Base-by-base conservation (phyloP, 139 green algal species). In the Chlamydomonas schloesseri region DNA sequence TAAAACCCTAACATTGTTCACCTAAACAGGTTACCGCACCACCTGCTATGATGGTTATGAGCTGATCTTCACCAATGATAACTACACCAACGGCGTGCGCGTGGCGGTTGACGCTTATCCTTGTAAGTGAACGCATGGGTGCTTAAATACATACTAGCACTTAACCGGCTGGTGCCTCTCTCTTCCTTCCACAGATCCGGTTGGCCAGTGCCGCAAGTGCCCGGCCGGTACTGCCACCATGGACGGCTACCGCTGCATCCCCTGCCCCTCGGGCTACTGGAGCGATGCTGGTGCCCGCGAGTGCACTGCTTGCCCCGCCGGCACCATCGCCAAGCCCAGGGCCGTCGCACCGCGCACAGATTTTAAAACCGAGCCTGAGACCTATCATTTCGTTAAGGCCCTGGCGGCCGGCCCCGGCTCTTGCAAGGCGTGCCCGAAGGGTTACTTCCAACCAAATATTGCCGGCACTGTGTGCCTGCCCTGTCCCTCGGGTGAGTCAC, bases 21-120 rank as follows among this genome's bases (percentile, higher is more conserved):
- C 21, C 53, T 10, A 14, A 14, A 47, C 79, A 85, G 79, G n/a
- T 18, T 85, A 77, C 53, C 65, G 67, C 46, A 36, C 76, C 17
- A 76, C 65, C 29, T 85, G 79, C 67, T 85, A 42, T 53, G 79
- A 85, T 57, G 79, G 79, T 31, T 76, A 75, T 20, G 79, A 85
- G 79, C 79, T 85, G 18, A 85, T 85, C 31, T 85, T 70, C 67
- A 70, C 79, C 34, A 85, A 85, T 23, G 79, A 85, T 50, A 67
- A 68, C 11, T 85, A 76, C 47, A 55, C 42, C 18, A 50, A 83
- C n/a, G 77, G 77, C 17, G 62, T 73, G 5, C 36, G 31, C 5
- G 28, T 21, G 1, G 10, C 15, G 0, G 28, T 28, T 24, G 77
- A 83, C 46, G 11, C 14, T 6, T 83, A 83, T 33, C 29, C 28